Conservation (phyloP, 805 yeast species). For the Yarrowia bubula region DNA sequence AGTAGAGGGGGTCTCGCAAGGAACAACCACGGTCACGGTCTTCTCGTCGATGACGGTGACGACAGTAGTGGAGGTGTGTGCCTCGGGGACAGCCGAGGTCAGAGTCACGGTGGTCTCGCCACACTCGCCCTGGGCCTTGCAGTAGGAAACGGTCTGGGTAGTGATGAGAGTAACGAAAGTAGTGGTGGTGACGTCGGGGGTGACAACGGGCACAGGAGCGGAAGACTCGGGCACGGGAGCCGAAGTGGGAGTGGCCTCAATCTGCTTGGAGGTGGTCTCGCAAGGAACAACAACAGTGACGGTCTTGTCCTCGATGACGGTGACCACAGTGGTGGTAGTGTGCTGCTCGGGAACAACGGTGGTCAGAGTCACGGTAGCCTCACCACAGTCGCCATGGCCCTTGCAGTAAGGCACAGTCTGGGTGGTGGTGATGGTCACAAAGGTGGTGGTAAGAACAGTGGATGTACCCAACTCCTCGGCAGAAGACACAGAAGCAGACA, state of each 20-base stretch:
- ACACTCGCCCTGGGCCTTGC: background rate
- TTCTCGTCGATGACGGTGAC: background rate
- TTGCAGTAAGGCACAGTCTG: slow-evolving; percentile 1
- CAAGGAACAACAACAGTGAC: background rate
- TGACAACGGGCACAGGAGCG: background rate
- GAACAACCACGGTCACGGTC: background rate
- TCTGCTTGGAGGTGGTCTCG: background rate
- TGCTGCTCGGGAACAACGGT: background rate
- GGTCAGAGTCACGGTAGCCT: slow-evolving; percentile 2
- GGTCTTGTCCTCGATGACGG: background rate
- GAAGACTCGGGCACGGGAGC: background rate
- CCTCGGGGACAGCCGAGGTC: background rate
- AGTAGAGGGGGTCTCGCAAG: background rate
- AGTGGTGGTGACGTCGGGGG: background rate
- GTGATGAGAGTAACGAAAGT: background rate
- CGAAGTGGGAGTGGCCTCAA: background rate
- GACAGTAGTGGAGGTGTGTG: background rate
- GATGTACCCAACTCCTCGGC: background rate
- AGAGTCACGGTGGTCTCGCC: slow-evolving; percentile 4
- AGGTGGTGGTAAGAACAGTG: background rate
- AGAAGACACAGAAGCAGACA: background rate
- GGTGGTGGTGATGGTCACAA: background rate
- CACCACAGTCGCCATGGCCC: background rate
- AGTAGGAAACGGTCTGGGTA: background rate
- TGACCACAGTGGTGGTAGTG: background rate